Evolutionary conservation across 23 red algal genomes (phyloP).

Genomic region (Gracilariopsis chorda): DNA sequence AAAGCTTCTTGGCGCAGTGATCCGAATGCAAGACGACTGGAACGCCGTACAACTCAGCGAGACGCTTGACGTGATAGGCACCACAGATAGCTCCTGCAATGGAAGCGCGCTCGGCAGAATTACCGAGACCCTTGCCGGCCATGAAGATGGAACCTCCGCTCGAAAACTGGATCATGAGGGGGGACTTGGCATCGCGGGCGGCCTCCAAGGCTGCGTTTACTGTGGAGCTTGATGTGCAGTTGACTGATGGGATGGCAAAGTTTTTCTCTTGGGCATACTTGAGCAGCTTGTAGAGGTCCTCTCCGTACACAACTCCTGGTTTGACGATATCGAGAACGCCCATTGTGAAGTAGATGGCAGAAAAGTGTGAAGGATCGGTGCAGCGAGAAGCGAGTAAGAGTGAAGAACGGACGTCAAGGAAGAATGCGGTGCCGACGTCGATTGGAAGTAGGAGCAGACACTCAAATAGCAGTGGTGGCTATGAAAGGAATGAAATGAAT

Average conservation of each 20-base stretch:
- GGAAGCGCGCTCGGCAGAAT: slow-evolving; percentile 41
- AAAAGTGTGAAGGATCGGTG: neutral
- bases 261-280: slow-evolving; percentile 69
- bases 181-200: slow-evolving; percentile 62
- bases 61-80: slow-evolving; percentile 44
- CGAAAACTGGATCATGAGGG: slow-evolving; percentile 81
- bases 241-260: slow-evolving; percentile 72
- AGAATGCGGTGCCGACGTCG: neutral
- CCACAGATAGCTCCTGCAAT: slow-evolving; percentile 57
- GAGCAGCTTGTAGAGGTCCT: slow-evolving; percentile 70
- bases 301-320: slow-evolving; percentile 64
- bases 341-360: slow-evolving; percentile 25
- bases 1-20: slow-evolving; percentile 81
- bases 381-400: neutral
- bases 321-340: slow-evolving; percentile 55
- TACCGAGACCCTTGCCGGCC: slow-evolving; percentile 65
- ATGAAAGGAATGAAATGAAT: neutral
- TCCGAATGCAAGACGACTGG: slow-evolving; percentile 78
- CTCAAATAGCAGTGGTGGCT: neutral
- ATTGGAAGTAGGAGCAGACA: too few species aligned
- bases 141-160: slow-evolving; percentile 61
- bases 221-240: slow-evolving; percentile 60
- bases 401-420: neutral
- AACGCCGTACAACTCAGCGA: slow-evolving; percentile 66
- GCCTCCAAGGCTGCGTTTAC: slow-evolving; percentile 75